Evolutionary conservation across 2,329 filamentous ascomycete genomes (phyloP), one percentile per base, ranked within the genome.

Genomic region (Tolypocladium tundrense): DNA sequence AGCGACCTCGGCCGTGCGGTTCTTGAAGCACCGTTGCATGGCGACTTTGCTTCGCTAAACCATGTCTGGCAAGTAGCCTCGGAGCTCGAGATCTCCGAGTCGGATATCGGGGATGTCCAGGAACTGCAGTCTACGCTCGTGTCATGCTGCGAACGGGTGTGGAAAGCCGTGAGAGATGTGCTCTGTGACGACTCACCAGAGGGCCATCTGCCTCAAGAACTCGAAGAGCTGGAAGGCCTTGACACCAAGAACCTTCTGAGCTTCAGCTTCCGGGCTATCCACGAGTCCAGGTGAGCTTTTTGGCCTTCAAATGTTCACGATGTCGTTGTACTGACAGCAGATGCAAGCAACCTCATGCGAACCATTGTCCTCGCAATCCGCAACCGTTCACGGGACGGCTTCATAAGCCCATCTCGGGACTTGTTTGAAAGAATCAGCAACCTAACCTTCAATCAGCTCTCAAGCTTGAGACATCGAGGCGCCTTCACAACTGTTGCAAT

Each of bases 121-220:
- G 57, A 62, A 1, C 59, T 85, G 1, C 84, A 88, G 61, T 61
- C 69, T 2, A 80, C 82, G 4, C 79, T 91, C 1, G 73, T 90
- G 14, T 65, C 67, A 1, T 78, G 81, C 60, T 88, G 91, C 59
- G 73, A 79, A 54, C 78, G 80, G n/a, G 83, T 96, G 8, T 99
- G 94, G 94, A 66, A 74, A 1, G 80, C 84, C 33, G 90, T 97
- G 6, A 83, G 83, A 64, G 81, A 86, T 56, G 84, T 95, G 4
- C 80, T 99, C 1, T 99, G 94, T 67, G 88, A 96, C 61, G 94
- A 97, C 72, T 96, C 94, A 1, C 94, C 95, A 0, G 94, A 99
- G 73, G 93, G 93, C 0, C 87, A 94, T 69, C 76, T 90, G 4
- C 88, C 87, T 0, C 85, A 92, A 55, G 89, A 93, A 33, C 71